Conservation (phyloP, 129 eudicot genomes). For the Centella asiatica region DNA sequence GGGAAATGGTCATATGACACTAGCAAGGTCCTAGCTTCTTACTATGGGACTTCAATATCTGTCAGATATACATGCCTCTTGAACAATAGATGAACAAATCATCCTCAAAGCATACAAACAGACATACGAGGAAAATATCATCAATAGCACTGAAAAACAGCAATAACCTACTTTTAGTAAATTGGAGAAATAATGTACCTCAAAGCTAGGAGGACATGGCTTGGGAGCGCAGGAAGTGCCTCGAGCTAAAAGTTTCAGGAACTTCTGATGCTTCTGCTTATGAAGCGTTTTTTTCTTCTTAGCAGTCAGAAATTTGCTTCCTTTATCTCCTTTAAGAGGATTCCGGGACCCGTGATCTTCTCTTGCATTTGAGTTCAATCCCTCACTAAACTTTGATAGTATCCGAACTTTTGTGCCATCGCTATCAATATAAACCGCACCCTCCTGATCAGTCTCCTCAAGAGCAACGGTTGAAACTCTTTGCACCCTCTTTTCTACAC, state of each 20-base stretch:
- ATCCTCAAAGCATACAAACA: neutral
- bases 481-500: slow-evolving; percentile 24
- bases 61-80: no score
- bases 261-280: slow-evolving; percentile 38
- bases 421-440: slow-evolving; percentile 74
- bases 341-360: slow-evolving; percentile 22
- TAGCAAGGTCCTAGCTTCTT: no score
- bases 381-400: slow-evolving; percentile 42
- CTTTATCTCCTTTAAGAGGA: slow-evolving; percentile 34
- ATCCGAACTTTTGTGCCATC: slow-evolving; percentile 79
- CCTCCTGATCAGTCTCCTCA: slow-evolving; percentile 42
- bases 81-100: neutral
- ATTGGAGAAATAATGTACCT: slow-evolving; percentile 35
- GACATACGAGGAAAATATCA: neutral
- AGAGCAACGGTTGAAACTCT: slow-evolving; percentile 7
- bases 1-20: no score
- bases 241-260: slow-evolving; percentile 21
- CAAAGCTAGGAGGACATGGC: slow-evolving; percentile 9
- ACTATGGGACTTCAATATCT: no score
- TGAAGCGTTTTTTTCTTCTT: slow-evolving; percentile 43
- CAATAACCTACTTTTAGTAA: neutral
- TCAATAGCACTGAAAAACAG: neutral
- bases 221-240: slow-evolving; percentile 17
- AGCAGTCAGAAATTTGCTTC: slow-evolving; percentile 19
- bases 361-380: slow-evolving; percentile 16